Evolutionary conservation across 495 filamentous ascomycete species (phyloP).

Genomic region (Talaromyces trachyspermus): DNA sequence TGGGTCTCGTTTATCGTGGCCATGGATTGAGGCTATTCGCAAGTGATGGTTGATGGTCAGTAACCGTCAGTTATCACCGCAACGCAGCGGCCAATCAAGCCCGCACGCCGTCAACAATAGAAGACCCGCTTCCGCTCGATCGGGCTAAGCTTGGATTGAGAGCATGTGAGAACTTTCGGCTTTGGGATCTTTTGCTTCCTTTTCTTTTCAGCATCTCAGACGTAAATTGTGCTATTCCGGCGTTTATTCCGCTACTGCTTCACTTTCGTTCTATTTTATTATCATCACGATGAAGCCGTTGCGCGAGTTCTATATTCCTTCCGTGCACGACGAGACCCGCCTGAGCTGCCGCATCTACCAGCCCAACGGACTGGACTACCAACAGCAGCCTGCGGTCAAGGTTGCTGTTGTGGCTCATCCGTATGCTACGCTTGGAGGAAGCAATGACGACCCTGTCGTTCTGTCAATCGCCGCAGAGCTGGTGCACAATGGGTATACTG

Average conservation of each 20-base stretch:
- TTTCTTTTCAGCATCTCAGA: not conserved
- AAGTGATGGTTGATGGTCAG: not conserved
- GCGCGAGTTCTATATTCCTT: slow-evolving; percentile 64
- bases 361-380: slow-evolving; percentile 29
- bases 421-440: slow-evolving; percentile 81
- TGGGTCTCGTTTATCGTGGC: slow-evolving; percentile 45
- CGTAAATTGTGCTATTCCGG: too few species aligned
- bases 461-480: slow-evolving; percentile 53
- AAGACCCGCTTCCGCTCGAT: too few species aligned
- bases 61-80: too few species aligned
- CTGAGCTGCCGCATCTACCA: slow-evolving; percentile 81
- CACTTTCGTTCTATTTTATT: not conserved
- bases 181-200: not conserved
- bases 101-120: too few species aligned
- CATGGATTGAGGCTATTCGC: slow-evolving; percentile 6
- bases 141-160: too few species aligned
- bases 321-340: slow-evolving; percentile 64
- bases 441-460: slow-evolving; percentile 76
- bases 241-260: too few species aligned
- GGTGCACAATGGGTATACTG: slow-evolving; percentile 59
- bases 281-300: not conserved
- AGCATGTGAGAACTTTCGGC: too few species aligned
- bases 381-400: slow-evolving; percentile 30
- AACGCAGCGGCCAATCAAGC: slow-evolving; percentile 5
- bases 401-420: slow-evolving; percentile 85